Percentiles rank a stretch among this genome's conserved stretches.
Evolutionary conservation across 2,329 filamentous ascomycete genomes (phyloP).

Genomic region (Zasmidium cellare): DNA sequence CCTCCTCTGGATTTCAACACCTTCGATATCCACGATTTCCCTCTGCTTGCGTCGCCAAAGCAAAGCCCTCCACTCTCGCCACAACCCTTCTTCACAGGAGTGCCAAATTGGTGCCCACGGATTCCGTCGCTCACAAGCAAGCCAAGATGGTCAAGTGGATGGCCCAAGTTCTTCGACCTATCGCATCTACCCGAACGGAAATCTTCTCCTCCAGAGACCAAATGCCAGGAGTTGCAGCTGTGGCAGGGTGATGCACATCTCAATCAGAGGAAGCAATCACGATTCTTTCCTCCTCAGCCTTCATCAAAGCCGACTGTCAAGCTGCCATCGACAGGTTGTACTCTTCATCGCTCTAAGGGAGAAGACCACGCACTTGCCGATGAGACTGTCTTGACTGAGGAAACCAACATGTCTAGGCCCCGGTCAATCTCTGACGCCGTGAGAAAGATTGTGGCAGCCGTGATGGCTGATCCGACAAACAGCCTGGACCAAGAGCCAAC

Average conservation of each 20-base stretch:
- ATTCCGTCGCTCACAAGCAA: slow-evolving; percentile 27
- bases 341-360: slow-evolving; percentile 20
- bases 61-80: slow-evolving; percentile 9
- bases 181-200: slow-evolving; percentile 27
- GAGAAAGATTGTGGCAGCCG: slow-evolving; percentile 9
- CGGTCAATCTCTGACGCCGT: background rate
- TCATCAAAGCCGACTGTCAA: slow-evolving; percentile 22
- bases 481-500: slow-evolving; percentile 1
- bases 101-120: slow-evolving; percentile 31
- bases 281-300: slow-evolving; percentile 29
- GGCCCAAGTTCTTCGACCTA: slow-evolving; percentile 31
- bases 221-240: slow-evolving; percentile 20
- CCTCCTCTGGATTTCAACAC: slow-evolving; percentile 24
- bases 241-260: slow-evolving; percentile 16
- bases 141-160: slow-evolving; percentile 20
- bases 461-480: background rate
- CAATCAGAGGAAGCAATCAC: slow-evolving; percentile 27
- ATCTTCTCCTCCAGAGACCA: background rate
- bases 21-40: slow-evolving; percentile 22
- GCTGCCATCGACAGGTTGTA: slow-evolving; percentile 24
- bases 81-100: slow-evolving; percentile 8
- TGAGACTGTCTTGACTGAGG: background rate
- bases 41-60: slow-evolving; percentile 13
- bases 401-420: no score
- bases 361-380: background rate